These are phyloP conservation scores for Cladorrhinum sp. DNA, from an alignment of 2,329 filamentous ascomycete species.

Conservation along the genomic window DNA sequence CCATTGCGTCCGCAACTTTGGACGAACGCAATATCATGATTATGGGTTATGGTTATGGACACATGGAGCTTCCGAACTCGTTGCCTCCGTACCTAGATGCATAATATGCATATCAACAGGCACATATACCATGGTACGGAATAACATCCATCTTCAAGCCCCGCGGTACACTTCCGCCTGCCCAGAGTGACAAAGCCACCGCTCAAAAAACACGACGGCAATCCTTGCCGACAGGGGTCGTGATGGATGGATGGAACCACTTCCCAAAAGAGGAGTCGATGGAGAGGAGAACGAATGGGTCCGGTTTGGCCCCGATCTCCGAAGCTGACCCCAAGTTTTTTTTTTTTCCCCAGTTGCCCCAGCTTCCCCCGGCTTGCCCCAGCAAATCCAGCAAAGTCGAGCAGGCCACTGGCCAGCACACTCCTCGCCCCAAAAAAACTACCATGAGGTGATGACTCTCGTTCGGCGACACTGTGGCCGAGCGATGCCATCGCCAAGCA, in stretches of 20 bases:
- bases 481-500: constrained; percentile 25
- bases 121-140: constrained; percentile 25
- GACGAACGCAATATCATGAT: background rate
- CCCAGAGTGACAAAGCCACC: constrained; percentile 8
- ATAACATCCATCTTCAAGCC: constrained; percentile 18
- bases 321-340: constrained; percentile 21
- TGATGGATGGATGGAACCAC: background rate
- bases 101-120: constrained; percentile 28
- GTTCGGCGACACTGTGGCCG: constrained; percentile 31
- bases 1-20: background rate
- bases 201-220: background rate
- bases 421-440: background rate
- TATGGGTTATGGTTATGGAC: constrained; percentile 9
- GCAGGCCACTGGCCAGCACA: background rate
- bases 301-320: constrained; percentile 24
- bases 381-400: background rate
- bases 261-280: constrained; percentile 12
- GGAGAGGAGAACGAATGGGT: constrained; percentile 12
- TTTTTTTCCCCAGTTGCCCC: background rate
- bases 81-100: constrained; percentile 24
- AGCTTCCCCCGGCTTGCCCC: background rate
- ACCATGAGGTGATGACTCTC: constrained; percentile 23
- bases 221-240: constrained; percentile 25
- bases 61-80: constrained; percentile 17
- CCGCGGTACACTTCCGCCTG: constrained; percentile 16